Evolutionary conservation across 2,329 filamentous ascomycete genomes (phyloP).

Genomic region (Davidsoniella eucalypti): DNA sequence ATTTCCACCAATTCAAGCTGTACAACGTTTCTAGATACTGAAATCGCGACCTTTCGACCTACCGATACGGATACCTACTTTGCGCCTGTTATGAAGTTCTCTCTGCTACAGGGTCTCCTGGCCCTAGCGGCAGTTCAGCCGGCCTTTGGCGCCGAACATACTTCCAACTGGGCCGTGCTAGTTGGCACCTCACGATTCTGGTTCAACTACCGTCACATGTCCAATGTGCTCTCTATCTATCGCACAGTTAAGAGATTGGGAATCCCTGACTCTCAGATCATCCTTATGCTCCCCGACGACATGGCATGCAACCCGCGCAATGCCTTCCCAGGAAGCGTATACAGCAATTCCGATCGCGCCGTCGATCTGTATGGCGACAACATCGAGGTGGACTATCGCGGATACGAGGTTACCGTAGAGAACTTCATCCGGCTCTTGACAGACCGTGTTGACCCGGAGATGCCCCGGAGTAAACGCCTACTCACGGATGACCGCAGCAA

Average conservation of each 20-base stretch:
- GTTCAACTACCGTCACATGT: conserved; percentile 99
- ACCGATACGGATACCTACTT: too few relatives aligned
- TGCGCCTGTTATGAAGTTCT: conserved; percentile 23
- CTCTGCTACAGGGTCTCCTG: conserved; percentile 26
- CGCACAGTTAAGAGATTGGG: conserved; percentile 94
- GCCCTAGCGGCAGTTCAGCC: conserved; percentile 26
- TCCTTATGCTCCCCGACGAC: conserved; percentile 98
- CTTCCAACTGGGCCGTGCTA: conserved; percentile 98
- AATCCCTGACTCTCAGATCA: conserved; percentile 96
- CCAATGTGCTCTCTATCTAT: conserved; percentile 94
- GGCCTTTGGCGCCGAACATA: conserved; percentile 54
- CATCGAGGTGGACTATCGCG: conserved; percentile 95
- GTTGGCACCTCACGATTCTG: conserved; percentile 97
- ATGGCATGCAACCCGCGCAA: conserved; percentile 99
- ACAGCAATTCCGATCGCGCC: conserved; percentile 92
- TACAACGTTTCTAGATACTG: too few relatives aligned
- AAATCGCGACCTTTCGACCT: too few relatives aligned
- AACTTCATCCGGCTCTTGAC: conserved; percentile 95
- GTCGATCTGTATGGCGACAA: conserved; percentile 96
- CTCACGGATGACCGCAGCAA: conserved; percentile 93
- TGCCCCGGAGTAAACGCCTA: conserved; percentile 83
- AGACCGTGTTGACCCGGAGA: conserved; percentile 84
- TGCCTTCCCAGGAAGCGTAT: conserved; percentile 91
- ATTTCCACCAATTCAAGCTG: too few relatives aligned
- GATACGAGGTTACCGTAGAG: conserved; percentile 97